These are phyloP conservation scores for Emmonsia crescens DNA, from an alignment of 2,329 filamentous ascomycete genomes.

Conservation along the genomic window DNA sequence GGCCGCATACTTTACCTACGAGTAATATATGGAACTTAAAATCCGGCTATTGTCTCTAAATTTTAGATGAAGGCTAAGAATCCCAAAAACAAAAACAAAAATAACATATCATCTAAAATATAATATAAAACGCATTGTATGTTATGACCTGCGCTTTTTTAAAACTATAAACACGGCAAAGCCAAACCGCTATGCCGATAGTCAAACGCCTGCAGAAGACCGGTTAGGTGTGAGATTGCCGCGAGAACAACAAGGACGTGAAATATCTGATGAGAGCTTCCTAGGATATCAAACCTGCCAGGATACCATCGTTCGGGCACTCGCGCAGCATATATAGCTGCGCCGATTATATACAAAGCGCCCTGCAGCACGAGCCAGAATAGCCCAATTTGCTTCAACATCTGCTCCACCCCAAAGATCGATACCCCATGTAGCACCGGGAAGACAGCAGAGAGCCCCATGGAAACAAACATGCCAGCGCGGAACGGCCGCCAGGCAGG, in stretches of 20 bases:
- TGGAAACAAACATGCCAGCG: constrained; percentile 76
- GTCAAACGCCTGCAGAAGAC: constrained; percentile 75
- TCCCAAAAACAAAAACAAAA: not conserved
- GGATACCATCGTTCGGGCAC: constrained; percentile 74
- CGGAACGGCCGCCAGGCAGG: constrained; percentile 76
- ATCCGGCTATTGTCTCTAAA: not conserved
- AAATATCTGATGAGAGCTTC: constrained; percentile 92
- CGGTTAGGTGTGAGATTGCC: constrained; percentile 68
- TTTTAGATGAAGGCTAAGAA: not conserved
- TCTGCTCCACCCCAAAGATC: constrained; percentile 54
- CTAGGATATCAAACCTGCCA: constrained; percentile 77
- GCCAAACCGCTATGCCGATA: constrained; percentile 58
- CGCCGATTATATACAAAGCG: constrained; percentile 72
- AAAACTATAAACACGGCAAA: constrained; percentile 35
- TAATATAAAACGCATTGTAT: not conserved
- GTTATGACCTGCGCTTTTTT: not conserved
- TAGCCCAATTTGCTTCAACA: constrained; percentile 66
- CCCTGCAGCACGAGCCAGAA: constrained; percentile 73
- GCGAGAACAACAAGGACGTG: constrained; percentile 80
- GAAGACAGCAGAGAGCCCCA: constrained; percentile 73
- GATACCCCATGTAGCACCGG: constrained; percentile 68
- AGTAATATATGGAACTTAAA: not conserved
- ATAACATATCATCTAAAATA: not conserved
- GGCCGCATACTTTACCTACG: not conserved
- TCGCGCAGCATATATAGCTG: constrained; percentile 70